Percentiles rank a stretch among this genome's conserved stretches.
phyloP scores from a whole-genome alignment of 1,284 basidiomycete genomes.

The Mycena citricolor region DNA sequence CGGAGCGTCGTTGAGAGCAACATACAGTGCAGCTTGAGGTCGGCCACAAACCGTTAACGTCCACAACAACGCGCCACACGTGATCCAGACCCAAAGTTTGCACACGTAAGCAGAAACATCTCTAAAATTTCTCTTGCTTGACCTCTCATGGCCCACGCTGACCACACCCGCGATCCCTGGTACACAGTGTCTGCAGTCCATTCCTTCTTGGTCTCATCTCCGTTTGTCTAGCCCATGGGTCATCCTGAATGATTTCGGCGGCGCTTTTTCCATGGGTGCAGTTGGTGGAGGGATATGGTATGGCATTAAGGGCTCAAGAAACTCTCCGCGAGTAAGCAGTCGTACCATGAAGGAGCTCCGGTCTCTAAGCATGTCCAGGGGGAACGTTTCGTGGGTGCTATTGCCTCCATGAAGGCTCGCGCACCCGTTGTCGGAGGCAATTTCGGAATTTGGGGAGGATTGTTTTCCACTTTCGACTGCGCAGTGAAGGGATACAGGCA shows the following conservation, averaged over 20 bases:
- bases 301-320: slow-evolving; percentile 96
- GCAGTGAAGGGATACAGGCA: slow-evolving; percentile 96
- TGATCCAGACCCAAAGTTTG: slow-evolving; percentile 22
- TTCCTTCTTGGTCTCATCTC: slow-evolving; percentile 11
- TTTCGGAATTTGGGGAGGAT: slow-evolving; percentile 97
- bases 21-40: slow-evolving; percentile 24
- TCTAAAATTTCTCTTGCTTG: slow-evolving; percentile 13
- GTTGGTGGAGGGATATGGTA: slow-evolving; percentile 98
- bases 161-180: slow-evolving; percentile 94
- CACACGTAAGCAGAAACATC: no score
- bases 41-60: neutral
- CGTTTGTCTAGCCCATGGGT: slow-evolving; percentile 83
- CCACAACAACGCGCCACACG: slow-evolving; percentile 23
- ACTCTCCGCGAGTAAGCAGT: slow-evolving; percentile 88
- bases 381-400: slow-evolving; percentile 89
- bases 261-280: slow-evolving; percentile 94
- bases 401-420: slow-evolving; percentile 97
- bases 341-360: no score
- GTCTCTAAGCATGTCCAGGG: slow-evolving; percentile 62
- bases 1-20: slow-evolving; percentile 26
- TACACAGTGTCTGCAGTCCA: slow-evolving; percentile 32
- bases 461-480: slow-evolving; percentile 98
- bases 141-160: slow-evolving; percentile 74
- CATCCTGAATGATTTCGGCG: slow-evolving; percentile 97
- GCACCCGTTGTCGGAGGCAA: slow-evolving; percentile 98